Evolutionary conservation across 2,329 filamentous ascomycete genomes (phyloP).

Genomic region (Kalmusia sp.): DNA sequence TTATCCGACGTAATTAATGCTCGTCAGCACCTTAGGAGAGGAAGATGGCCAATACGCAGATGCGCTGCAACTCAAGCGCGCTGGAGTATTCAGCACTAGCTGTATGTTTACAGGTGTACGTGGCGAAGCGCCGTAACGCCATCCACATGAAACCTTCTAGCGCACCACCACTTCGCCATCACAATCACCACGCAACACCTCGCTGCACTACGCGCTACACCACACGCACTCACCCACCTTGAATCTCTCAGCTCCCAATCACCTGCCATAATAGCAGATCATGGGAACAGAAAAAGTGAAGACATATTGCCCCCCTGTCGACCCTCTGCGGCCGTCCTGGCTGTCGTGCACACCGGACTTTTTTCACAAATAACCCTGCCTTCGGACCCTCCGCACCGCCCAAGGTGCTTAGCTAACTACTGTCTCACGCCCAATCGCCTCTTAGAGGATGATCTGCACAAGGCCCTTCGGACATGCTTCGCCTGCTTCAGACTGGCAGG

Average conservation of each 20-base stretch:
- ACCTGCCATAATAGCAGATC: not conserved
- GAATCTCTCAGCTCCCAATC: conserved; percentile 4
- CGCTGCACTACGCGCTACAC: not conserved
- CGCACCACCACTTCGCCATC: not conserved
- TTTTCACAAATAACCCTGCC: not conserved
- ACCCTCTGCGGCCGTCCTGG: not conserved
- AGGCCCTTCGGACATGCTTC: not conserved
- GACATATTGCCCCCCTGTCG: not conserved
- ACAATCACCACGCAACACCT: not conserved
- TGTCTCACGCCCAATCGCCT: not conserved
- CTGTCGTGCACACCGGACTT: conserved; percentile 1
- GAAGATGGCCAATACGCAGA: not conserved
- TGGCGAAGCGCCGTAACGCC: not conserved
- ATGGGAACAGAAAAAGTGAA: not conserved
- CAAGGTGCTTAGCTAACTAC: not conserved
- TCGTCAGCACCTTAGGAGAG: not conserved
- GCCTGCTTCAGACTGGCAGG: not conserved
- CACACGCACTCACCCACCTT: not conserved
- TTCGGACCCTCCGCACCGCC: not conserved
- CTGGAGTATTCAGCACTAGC: not conserved
- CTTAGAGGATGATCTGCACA: not conserved
- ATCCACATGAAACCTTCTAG: not conserved
- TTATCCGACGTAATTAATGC: conserved; percentile 1
- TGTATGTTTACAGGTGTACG: not conserved
- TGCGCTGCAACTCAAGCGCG: not conserved